Evolutionary conservation across 495 filamentous ascomycete species (phyloP), one percentile per base, ranked within the genome.

Genomic region (Podospora fimiseda): DNA sequence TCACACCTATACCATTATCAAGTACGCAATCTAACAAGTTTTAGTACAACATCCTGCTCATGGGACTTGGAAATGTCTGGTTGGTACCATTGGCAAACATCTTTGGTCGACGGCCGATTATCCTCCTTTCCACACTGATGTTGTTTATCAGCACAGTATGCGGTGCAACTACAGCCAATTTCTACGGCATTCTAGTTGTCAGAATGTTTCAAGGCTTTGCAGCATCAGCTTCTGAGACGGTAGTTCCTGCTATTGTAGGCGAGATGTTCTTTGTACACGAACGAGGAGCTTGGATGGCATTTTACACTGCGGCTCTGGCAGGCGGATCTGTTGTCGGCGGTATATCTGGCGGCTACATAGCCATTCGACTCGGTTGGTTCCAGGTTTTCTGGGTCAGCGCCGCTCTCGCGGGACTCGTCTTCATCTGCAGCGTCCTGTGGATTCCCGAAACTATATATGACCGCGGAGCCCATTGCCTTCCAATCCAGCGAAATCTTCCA

Each of bases 31-130:
- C 11, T 2, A 16, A 41, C 44, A 38, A 24, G 5, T n/a, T 20
- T 19, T 30, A 67, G 62, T 48, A 60, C 30, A 69, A 69, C 40
- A 53, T 67, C 0, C 52, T 69, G 0, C 9, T 61, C 1, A 20
- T 66, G 2, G 66, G 64, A 1, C 36, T 67, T 4, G 57, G 63
- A 0, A 69, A 69, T 37, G 57, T 64, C 43, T 68, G 80, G 50
- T 79, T 78, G 74, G 74, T 75, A n/a, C 80, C 80, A 0, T 47
- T 83, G n/a, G 76, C 79, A 5, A 78, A 79, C 49, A 67, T 77
- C 9, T 82, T 66, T 50, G 79, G 80, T 3, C 71, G 78, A n/a
- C 74, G 79, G 2, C 76, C 74, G 4, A 68, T 80, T 27, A 73
- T 79, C 27, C 63, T 82, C 7, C 33, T 79, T 5, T 80, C 77